Conservation (phyloP, 139 green algal genomes). For the Ettlia oleoabundans region DNA sequence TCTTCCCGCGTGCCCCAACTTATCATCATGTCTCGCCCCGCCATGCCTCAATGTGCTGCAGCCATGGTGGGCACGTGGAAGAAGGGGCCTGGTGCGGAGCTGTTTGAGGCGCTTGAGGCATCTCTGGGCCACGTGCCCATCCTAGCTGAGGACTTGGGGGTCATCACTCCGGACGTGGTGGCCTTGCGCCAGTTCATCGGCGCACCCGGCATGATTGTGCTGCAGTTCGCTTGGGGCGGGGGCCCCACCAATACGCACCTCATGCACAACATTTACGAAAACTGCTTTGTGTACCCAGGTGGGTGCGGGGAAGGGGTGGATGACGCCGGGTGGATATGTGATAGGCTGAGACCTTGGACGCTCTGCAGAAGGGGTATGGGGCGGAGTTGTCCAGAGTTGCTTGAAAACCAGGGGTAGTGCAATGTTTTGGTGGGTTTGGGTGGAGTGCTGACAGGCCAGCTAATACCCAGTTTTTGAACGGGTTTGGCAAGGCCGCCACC, state of each 20-base stretch:
- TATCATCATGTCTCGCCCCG: not conserved
- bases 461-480: no score
- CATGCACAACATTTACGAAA: slow-evolving; percentile 96
- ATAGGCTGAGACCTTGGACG: not conserved
- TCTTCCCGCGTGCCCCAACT: not conserved
- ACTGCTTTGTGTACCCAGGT: slow-evolving; percentile 90
- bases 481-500: no score
- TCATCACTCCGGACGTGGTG: slow-evolving; percentile 97
- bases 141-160: slow-evolving; percentile 96
- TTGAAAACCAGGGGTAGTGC: no score
- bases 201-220: slow-evolving; percentile 97
- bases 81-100: slow-evolving; percentile 75
- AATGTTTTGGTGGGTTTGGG: no score
- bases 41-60: not conserved
- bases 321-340: not conserved
- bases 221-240: slow-evolving; percentile 97
- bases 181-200: slow-evolving; percentile 84
- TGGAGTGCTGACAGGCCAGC: no score
- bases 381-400: no score
- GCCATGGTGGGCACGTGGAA: slow-evolving; percentile 89
- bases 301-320: not conserved
- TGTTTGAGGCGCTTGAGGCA: slow-evolving; percentile 80
- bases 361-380: not conserved
- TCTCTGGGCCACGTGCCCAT: slow-evolving; percentile 78
- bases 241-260: slow-evolving; percentile 92